These are phyloP conservation scores for Russula abietina DNA, from an alignment of 768 basidiomycete species.

Conservation along the genomic window DNA sequence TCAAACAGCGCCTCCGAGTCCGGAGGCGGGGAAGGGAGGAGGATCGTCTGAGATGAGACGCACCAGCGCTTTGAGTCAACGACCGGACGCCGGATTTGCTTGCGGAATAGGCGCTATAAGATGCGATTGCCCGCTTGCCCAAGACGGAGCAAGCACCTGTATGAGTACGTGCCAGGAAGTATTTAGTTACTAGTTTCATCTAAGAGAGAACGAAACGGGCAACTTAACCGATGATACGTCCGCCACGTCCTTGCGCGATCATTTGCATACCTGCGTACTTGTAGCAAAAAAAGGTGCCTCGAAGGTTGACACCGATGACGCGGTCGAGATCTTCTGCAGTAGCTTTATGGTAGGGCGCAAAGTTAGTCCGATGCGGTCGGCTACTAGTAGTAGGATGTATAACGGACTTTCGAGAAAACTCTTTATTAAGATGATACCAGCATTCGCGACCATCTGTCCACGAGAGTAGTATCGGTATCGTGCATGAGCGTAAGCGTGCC, in stretches of 20 bases:
- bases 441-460: slow-evolving; percentile 28
- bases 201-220: too few species aligned
- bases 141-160: slow-evolving; percentile 19
- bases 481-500: too few species aligned
- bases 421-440: slow-evolving; percentile 22
- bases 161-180: neutral
- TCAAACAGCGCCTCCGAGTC: slow-evolving; percentile 6
- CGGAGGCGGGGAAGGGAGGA: neutral
- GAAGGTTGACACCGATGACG: slow-evolving; percentile 24
- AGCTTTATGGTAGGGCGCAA: slow-evolving; percentile 14
- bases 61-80: slow-evolving; percentile 28
- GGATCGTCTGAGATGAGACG: neutral
- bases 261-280: slow-evolving; percentile 27
- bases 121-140: slow-evolving; percentile 12
- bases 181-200: neutral
- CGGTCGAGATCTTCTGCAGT: slow-evolving; percentile 25
- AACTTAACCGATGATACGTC: slow-evolving; percentile 25
- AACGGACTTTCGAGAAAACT: slow-evolving; percentile 24
- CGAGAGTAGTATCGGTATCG: too few species aligned
- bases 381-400: neutral
- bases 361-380: neutral
- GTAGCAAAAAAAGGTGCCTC: slow-evolving; percentile 26
- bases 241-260: slow-evolving; percentile 27
- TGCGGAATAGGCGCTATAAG: slow-evolving; percentile 28
- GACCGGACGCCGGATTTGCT: slow-evolving; percentile 33